These are phyloP conservation scores for Kappamyces sp. DNA, from an alignment of 192 early-diverging fungal species.

Conservation along the genomic window DNA sequence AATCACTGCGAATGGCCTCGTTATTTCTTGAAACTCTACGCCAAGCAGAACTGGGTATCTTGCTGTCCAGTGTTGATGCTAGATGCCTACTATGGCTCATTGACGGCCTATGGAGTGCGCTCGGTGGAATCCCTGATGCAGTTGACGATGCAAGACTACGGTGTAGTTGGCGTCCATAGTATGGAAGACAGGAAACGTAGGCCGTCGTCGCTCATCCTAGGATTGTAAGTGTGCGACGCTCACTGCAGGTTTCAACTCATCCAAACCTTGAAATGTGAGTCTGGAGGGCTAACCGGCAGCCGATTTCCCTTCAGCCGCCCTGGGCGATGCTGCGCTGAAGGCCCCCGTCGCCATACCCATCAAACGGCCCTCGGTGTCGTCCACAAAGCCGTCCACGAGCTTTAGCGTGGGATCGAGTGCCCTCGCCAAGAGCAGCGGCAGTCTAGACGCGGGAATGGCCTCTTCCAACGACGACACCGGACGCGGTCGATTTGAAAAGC, in stretches of 20 bases:
- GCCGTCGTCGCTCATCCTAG: constrained; percentile 21
- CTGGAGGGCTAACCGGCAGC: neutral
- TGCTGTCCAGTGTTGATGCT: neutral
- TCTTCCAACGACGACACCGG: too few relatives aligned
- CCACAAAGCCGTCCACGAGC: too few relatives aligned
- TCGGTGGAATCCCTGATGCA: constrained; percentile 56
- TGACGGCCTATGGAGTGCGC: constrained; percentile 41
- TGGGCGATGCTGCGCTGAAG: too few relatives aligned
- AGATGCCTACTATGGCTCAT: constrained; percentile 52
- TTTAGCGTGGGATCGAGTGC: too few relatives aligned
- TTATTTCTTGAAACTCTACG: constrained; percentile 59
- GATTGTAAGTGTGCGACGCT: constrained; percentile 27
- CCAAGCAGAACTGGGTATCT: constrained; percentile 55
- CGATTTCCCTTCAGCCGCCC: too few relatives aligned
- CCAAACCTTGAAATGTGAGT: constrained; percentile 39
- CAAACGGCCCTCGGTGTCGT: too few relatives aligned
- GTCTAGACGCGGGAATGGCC: too few relatives aligned
- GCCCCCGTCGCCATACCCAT: too few relatives aligned
- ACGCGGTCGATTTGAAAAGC: too few relatives aligned
- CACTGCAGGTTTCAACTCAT: constrained; percentile 49
- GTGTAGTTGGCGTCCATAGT: constrained; percentile 42
- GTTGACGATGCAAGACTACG: constrained; percentile 73
- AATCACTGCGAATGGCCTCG: constrained; percentile 19
- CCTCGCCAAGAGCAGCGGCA: too few relatives aligned
- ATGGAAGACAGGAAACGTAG: constrained; percentile 52